Evolutionary conservation across 1,284 basidiomycete genomes (phyloP), one percentile per base, ranked within the genome.

Genomic region (Puccinia polysora): DNA sequence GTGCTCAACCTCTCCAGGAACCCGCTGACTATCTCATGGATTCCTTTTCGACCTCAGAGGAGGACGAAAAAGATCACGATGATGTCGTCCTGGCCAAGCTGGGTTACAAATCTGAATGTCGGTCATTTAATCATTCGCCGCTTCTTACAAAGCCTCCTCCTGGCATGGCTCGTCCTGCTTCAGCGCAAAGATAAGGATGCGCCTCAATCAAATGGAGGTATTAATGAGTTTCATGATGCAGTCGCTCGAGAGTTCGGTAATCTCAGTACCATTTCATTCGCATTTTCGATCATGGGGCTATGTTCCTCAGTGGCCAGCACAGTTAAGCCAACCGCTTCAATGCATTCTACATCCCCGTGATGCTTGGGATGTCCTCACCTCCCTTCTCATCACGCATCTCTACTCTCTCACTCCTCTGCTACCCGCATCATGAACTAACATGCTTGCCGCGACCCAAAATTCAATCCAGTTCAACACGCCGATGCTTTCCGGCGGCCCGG

Each of bases 401-500:
- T n/a, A n/a, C n/a, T n/a, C n/a, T n/a, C n/a, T n/a, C n/a, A n/a
- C n/a, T n/a, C n/a, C n/a, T n/a, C n/a, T n/a, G n/a, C n/a, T n/a
- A n/a, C n/a, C n/a, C n/a, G n/a, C n/a, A n/a, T n/a, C n/a, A n/a
- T n/a, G n/a, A n/a, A n/a, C n/a, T n/a, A n/a, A n/a, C n/a, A n/a
- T n/a, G n/a, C n/a, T n/a, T n/a, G n/a, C n/a, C n/a, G n/a, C n/a
- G n/a, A n/a, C n/a, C n/a, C n/a, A n/a, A n/a, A n/a, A n/a, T n/a
- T n/a, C n/a, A n/a, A 7, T 20, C 34, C 32, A 72, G 69, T 89
- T 91, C 82, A 88, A 90, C 75, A 89, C 88, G 0, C 89, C 89
- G 0, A 81, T 91, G 47, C 81, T 85, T 15, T 83, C 87, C 1
- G 89, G 89, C 4, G 89, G 89, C 1, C 89, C 89, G 15, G 82